Conservation (phyloP, 108 stramenopile species). For the Schizochytrium sp. region DNA sequence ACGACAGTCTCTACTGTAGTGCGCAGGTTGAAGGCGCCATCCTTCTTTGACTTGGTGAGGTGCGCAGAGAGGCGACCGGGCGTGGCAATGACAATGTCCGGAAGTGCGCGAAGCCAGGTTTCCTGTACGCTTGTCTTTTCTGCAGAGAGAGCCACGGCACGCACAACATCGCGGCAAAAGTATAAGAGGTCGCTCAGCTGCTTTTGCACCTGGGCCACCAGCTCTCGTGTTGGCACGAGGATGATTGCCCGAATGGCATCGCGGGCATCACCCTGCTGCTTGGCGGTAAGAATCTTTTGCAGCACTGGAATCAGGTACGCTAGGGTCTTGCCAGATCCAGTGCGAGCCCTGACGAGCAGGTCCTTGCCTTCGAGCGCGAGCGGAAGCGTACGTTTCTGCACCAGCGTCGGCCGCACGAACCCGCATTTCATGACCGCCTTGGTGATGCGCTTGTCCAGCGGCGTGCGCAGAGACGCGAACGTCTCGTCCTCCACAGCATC, state of each 20-base stretch:
- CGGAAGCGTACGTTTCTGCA: slow-evolving; percentile 44
- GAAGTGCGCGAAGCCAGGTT: slow-evolving; percentile 16
- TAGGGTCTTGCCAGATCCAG: slow-evolving; percentile 92
- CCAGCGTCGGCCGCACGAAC: slow-evolving; percentile 48
- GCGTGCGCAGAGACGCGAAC: slow-evolving; percentile 5
- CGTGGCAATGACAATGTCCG: slow-evolving; percentile 45
- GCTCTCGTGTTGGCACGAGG: slow-evolving; percentile 89
- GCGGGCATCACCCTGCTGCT: slow-evolving; percentile 26
- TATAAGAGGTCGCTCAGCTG: slow-evolving; percentile 67
- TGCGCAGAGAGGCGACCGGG: slow-evolving; percentile 42
- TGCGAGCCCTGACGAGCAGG: slow-evolving; percentile 80
- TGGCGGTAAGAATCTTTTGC: slow-evolving; percentile 71
- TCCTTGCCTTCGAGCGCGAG: slow-evolving; percentile 69
- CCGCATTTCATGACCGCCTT: slow-evolving; percentile 44
- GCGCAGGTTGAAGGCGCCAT: slow-evolving; percentile 63
- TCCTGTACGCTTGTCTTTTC: slow-evolving; percentile 33
- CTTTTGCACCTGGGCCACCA: slow-evolving; percentile 74
- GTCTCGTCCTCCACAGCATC: neutral
- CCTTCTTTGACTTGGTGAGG: slow-evolving; percentile 53
- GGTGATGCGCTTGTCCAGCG: slow-evolving; percentile 39
- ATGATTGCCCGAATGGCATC: slow-evolving; percentile 65
- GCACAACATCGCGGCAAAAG: slow-evolving; percentile 77
- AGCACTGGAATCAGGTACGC: slow-evolving; percentile 83
- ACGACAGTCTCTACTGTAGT: slow-evolving; percentile 77
- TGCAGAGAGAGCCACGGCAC: slow-evolving; percentile 59